Evolutionary conservation across 352 stramenopile genomes (phyloP).

Genomic region (Halophytophthora batemanensis): DNA sequence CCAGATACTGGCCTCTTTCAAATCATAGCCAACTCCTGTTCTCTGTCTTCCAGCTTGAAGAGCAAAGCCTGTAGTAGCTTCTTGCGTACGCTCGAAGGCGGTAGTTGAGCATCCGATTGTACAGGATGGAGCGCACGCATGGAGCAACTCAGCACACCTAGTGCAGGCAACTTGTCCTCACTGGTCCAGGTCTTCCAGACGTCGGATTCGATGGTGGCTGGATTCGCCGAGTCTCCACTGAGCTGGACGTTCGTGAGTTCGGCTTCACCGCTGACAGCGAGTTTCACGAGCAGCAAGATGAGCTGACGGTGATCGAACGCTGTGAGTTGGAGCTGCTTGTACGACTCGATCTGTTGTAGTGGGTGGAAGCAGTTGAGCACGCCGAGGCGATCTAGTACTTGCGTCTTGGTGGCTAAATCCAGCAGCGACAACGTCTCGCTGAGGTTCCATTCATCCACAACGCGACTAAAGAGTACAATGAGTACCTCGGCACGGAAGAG

Average conservation of each 20-base stretch:
- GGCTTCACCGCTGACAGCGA: constrained; percentile 38
- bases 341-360: constrained; percentile 50
- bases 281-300: constrained; percentile 47
- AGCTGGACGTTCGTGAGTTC: constrained; percentile 48
- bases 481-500: constrained; percentile 70
- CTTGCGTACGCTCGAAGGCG: constrained; percentile 42
- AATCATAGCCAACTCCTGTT: constrained; percentile 27
- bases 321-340: constrained; percentile 42
- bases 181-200: constrained; percentile 53
- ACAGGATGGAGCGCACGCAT: constrained; percentile 36
- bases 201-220: constrained; percentile 26
- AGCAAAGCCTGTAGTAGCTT: constrained; percentile 57
- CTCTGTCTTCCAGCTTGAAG: constrained; percentile 56
- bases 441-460: constrained; percentile 71
- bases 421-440: constrained; percentile 61
- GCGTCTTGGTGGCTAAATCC: constrained; percentile 59
- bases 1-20: constrained; percentile 3
- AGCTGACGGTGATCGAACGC: constrained; percentile 60
- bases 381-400: constrained; percentile 61
- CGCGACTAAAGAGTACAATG: constrained; percentile 61
- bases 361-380: constrained; percentile 64
- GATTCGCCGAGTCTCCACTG: constrained; percentile 26
- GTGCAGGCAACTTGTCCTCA: constrained; percentile 49
- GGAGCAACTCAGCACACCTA: constrained; percentile 43
- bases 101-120: constrained; percentile 54